Percentiles rank a stretch among this genome's conserved stretches.
Evolutionary conservation across 1,139 yeast species (phyloP).

Genomic region (Candida anutae): DNA sequence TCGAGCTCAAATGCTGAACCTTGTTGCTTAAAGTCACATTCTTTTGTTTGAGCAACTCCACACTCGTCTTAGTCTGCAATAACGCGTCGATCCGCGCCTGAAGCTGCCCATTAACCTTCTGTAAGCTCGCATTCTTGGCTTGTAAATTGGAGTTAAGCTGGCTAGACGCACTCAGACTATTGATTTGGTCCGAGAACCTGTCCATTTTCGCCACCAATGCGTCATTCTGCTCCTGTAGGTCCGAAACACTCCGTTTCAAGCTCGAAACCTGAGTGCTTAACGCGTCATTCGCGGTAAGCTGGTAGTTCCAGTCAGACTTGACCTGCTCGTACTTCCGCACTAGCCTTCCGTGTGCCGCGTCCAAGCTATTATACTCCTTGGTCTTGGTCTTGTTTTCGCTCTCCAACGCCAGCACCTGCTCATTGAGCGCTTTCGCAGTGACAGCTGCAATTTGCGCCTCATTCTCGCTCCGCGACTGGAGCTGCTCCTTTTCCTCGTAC

Average conservation of each 20-base stretch:
- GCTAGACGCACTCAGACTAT: constrained; percentile 5
- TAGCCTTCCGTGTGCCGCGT: constrained; percentile 17
- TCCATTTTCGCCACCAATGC: constrained; percentile 42
- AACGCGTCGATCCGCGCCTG: constrained; percentile 19
- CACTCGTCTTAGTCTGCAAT: constrained; percentile 32
- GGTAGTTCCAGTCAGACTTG: constrained; percentile 23
- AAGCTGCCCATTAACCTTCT: constrained; percentile 27
- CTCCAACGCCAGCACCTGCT: constrained; percentile 12
- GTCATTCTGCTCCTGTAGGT: constrained; percentile 27
- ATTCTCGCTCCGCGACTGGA: constrained; percentile 44
- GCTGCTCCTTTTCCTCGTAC: constrained; percentile 45
- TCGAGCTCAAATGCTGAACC: constrained; percentile 30
- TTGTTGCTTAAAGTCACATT: constrained; percentile 26
- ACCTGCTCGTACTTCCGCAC: constrained; percentile 22
- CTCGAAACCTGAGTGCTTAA: constrained; percentile 16
- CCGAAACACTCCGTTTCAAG: constrained; percentile 15
- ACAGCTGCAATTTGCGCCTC: constrained; percentile 39
- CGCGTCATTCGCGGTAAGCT: constrained; percentile 22
- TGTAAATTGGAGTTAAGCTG: constrained; percentile 20
- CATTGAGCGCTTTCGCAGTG: constrained; percentile 30
- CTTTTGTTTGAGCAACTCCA: constrained; percentile 33
- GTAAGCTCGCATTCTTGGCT: constrained; percentile 21
- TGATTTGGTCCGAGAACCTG: constrained; percentile 4
- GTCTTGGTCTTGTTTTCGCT: constrained; percentile 11
- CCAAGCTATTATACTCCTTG: constrained; percentile 13